Conservation (phyloP, 345 rosid species). For the Crucihimalaya himalaica region DNA sequence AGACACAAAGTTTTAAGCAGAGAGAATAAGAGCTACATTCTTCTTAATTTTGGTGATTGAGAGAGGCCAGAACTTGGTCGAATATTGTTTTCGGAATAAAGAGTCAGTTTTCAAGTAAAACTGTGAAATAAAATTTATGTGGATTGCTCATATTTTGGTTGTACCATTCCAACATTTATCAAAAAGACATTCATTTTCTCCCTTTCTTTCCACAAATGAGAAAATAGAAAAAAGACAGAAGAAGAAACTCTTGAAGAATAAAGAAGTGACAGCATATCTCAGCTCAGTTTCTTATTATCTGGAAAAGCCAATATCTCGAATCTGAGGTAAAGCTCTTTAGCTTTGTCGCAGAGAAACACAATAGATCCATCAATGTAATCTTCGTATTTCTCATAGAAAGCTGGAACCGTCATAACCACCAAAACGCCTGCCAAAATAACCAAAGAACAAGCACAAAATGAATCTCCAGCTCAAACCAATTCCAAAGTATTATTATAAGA, state of each 20-base stretch:
- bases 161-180: slow-evolving; percentile 26
- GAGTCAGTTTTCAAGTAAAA: slow-evolving; percentile 18
- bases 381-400: slow-evolving; percentile 68
- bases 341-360: slow-evolving; percentile 37
- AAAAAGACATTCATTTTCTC: not conserved
- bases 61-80: slow-evolving; percentile 28
- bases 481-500: not conserved
- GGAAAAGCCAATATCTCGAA: slow-evolving; percentile 52
- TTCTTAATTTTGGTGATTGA: slow-evolving; percentile 23
- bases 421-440: slow-evolving; percentile 58
- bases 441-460: not conserved
- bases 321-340: slow-evolving; percentile 48
- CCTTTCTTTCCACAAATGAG: slow-evolving; percentile 16
- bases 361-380: slow-evolving; percentile 52
- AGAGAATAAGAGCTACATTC: slow-evolving; percentile 34
- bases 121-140: slow-evolving; percentile 30
- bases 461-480: slow-evolving; percentile 9
- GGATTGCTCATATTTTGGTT: slow-evolving; percentile 23
- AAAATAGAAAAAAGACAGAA: not conserved
- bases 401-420: slow-evolving; percentile 67
- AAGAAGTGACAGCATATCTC: slow-evolving; percentile 31
- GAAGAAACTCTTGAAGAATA: slow-evolving; percentile 7
- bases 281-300: slow-evolving; percentile 61
- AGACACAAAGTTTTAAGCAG: slow-evolving; percentile 9
- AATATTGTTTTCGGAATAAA: slow-evolving; percentile 23